Percentiles rank a stretch among this genome's conserved stretches.
Evolutionary conservation across 495 filamentous ascomycete genomes (phyloP).

Genomic region (Cercophora newfieldiana): DNA sequence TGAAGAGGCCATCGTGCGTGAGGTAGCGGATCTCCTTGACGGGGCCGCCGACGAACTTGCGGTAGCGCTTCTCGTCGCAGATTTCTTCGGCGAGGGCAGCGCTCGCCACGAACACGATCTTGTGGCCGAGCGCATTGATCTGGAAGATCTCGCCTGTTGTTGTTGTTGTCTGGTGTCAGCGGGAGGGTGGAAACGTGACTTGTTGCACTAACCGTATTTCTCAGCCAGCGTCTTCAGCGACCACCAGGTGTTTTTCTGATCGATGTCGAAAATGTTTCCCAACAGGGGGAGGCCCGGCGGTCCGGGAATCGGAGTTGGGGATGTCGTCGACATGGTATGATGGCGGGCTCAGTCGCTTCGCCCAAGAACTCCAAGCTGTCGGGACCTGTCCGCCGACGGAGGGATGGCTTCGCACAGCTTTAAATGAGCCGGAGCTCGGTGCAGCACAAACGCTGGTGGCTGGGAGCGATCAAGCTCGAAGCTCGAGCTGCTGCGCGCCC

Average conservation of each 20-base stretch:
- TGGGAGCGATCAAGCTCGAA: slow-evolving; percentile 4
- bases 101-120: slow-evolving; percentile 45
- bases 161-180: too few relatives aligned
- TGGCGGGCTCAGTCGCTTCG: neutral
- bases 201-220: slow-evolving; percentile 54
- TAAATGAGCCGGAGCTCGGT: neutral
- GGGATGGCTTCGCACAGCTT: neutral
- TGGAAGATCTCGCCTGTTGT: slow-evolving; percentile 65
- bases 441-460: neutral
- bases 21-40: slow-evolving; percentile 60
- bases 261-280: slow-evolving; percentile 66
- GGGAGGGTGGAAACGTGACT: neutral
- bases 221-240: slow-evolving; percentile 64
- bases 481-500: neutral
- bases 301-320: slow-evolving; percentile 54
- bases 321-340: neutral
- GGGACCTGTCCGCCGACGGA: neutral
- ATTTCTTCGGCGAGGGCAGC: slow-evolving; percentile 64
- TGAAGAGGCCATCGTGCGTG: slow-evolving; percentile 67
- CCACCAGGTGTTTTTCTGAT: slow-evolving; percentile 60
- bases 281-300: slow-evolving; percentile 67
- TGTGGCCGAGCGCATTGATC: slow-evolving; percentile 52
- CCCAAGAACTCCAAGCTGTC: neutral
- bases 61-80: slow-evolving; percentile 68
- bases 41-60: slow-evolving; percentile 57